phyloP scores from a whole-genome alignment of 2,329 filamentous ascomycete species.

The Penicillium occitanis region DNA sequence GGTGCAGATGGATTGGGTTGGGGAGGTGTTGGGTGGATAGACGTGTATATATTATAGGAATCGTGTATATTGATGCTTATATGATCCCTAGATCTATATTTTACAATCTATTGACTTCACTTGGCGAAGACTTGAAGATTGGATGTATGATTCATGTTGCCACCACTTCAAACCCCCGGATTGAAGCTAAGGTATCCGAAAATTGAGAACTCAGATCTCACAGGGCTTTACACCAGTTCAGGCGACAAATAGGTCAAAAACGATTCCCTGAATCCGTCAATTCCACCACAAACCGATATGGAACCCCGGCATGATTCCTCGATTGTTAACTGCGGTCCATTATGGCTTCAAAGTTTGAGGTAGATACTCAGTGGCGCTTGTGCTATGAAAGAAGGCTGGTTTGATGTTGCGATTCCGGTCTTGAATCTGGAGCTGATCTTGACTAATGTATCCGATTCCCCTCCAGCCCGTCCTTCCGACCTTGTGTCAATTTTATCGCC shows the following conservation, averaged over 20 bases:
- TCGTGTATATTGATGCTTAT: not conserved
- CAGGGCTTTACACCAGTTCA: too few species aligned
- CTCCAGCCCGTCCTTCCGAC: not conserved
- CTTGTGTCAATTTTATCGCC: not conserved
- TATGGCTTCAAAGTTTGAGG: too few species aligned
- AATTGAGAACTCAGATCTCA: too few species aligned
- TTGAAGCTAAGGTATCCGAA: not conserved
- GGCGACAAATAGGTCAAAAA: not conserved
- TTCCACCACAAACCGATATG: not conserved
- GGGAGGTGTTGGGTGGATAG: conserved; percentile 43
- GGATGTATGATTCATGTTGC: not conserved
- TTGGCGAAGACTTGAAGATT: not conserved
- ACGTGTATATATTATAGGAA: not conserved
- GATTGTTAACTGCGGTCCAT: too few species aligned
- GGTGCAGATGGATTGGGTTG: conserved; percentile 63
- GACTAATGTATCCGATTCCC: not conserved
- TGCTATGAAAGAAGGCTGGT: not conserved
- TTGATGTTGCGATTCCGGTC: not conserved
- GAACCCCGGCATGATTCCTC: too few species aligned
- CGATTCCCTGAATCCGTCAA: not conserved
- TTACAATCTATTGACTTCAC: not conserved
- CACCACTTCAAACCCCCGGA: not conserved
- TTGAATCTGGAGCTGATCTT: not conserved
- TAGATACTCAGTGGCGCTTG: too few species aligned
- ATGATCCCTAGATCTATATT: not conserved